These are phyloP conservation scores for Xerocomus spinulosus DNA, from an alignment of 768 basidiomycete genomes.

Conservation along the genomic window DNA sequence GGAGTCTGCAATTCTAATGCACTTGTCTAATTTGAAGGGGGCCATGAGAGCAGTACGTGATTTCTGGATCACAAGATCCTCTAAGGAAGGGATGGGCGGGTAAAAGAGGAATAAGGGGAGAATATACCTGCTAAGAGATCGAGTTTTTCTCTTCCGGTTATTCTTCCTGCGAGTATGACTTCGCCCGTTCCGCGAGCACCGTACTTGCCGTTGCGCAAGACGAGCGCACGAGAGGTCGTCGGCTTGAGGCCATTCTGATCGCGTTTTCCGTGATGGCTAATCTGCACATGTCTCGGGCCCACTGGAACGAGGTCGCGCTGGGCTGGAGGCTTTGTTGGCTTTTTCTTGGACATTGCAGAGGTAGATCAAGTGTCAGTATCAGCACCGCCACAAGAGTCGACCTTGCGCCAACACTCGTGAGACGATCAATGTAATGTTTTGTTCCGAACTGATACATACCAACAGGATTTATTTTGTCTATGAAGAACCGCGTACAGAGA, in stretches of 20 bases:
- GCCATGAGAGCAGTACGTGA: constrained; percentile 55
- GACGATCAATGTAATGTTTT: no score
- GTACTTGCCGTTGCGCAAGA: constrained; percentile 71
- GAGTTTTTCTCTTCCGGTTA: constrained; percentile 75
- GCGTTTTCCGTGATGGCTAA: constrained; percentile 34
- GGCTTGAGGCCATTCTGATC: constrained; percentile 51
- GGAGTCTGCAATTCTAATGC: constrained; percentile 66
- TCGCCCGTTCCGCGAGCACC: constrained; percentile 71
- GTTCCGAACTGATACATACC: no score
- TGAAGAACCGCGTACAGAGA: no score
- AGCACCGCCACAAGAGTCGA: not conserved
- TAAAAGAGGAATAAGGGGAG: not conserved
- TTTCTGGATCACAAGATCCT: constrained; percentile 56
- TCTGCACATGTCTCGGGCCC: constrained; percentile 51
- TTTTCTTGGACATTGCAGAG: constrained; percentile 32
- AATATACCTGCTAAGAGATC: constrained; percentile 68
- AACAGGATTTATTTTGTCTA: no score
- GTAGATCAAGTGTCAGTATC: not conserved
- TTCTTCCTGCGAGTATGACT: constrained; percentile 49
- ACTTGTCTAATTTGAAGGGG: constrained; percentile 61
- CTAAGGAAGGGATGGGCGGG: constrained; percentile 32
- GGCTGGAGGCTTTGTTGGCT: constrained; percentile 11
- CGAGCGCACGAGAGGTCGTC: constrained; percentile 66
- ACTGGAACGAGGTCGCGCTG: constrained; percentile 47
- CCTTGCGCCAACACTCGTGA: no score